Evolutionary conservation across 257 asterid species (phyloP).

Genomic region (Voacanga thouarsii): DNA sequence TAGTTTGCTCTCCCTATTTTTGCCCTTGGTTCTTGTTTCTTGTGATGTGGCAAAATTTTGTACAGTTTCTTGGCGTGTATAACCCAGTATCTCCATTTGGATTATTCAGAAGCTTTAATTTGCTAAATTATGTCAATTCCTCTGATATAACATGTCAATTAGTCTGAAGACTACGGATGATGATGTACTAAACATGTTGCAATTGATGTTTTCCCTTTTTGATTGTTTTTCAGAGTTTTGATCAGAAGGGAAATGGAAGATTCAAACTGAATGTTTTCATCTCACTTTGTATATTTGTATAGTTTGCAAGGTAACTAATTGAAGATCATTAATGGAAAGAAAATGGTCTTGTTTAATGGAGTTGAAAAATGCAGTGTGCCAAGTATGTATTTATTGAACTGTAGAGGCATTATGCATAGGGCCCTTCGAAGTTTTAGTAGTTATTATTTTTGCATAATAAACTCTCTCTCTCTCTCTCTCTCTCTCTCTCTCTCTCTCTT

Average conservation of each 20-base stretch:
- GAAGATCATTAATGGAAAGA: not conserved
- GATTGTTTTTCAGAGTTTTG: conserved; percentile 65
- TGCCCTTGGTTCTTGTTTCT: too few relatives aligned
- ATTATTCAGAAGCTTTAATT: not conserved
- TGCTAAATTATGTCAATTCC: not conserved
- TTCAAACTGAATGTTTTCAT: conserved; percentile 75
- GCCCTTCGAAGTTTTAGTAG: not conserved
- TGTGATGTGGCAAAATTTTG: too few relatives aligned
- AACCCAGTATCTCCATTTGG: not conserved
- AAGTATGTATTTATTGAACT: not conserved
- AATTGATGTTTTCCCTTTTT: not conserved
- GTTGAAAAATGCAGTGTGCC: not conserved
- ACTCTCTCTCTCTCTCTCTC: not conserved
- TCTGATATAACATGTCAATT: not conserved
- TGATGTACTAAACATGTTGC: not conserved
- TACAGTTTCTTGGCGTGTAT: too few relatives aligned
- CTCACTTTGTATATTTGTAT: conserved; percentile 74
- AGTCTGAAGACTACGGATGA: not conserved
- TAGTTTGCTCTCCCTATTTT: too few relatives aligned
- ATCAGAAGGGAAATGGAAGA: conserved; percentile 58
- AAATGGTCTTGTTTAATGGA: not conserved
- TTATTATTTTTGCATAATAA: not conserved
- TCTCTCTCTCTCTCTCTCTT: too few relatives aligned
- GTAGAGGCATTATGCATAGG: not conserved
- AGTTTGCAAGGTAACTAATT: conserved; percentile 58